Evolutionary conservation across 2,329 filamentous ascomycete species (phyloP).

Genomic region (Zasmidium cellare): DNA sequence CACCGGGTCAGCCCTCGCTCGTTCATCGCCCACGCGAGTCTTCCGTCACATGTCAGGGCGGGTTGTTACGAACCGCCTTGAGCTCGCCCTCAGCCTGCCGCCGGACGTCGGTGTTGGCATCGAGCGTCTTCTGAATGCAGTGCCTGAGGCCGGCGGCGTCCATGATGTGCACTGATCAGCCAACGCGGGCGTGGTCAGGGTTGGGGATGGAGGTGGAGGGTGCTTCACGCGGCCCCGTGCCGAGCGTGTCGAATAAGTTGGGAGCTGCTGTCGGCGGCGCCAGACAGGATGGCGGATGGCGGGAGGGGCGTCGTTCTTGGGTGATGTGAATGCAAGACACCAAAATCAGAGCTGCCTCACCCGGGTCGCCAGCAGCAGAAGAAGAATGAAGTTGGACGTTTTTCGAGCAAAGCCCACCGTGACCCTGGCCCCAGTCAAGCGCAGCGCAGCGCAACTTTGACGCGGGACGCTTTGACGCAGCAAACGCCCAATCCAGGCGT

Average conservation of each 20-base stretch:
- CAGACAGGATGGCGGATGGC: background rate
- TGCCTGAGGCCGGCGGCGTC: conserved; percentile 72
- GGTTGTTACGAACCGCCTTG: conserved; percentile 66
- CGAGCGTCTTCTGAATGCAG: conserved; percentile 75
- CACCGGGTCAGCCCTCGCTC: conserved; percentile 12
- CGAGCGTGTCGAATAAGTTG: conserved; percentile 1
- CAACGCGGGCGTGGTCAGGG: background rate
- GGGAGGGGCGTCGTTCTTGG: background rate
- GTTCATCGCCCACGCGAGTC: background rate
- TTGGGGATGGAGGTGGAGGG: background rate
- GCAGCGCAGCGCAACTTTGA: background rate
- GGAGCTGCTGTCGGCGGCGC: background rate
- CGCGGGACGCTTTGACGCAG: background rate
- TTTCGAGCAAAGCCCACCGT: background rate
- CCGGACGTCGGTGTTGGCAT: conserved; percentile 71
- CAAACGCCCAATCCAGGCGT: background rate
- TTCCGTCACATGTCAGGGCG: background rate
- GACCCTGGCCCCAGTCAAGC: background rate
- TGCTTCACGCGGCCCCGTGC: conserved; percentile 1
- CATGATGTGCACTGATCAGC: conserved; percentile 51
- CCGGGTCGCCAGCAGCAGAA: background rate
- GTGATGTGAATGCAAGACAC: background rate
- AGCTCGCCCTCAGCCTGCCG: conserved; percentile 77
- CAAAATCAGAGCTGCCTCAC: background rate
- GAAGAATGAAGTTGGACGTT: background rate